A percentile compares a stretch with the other conserved stretches of the same genome.
Evolutionary conservation across 2,329 filamentous ascomycete genomes (phyloP).

Genomic region (Penicillium sp.): DNA sequence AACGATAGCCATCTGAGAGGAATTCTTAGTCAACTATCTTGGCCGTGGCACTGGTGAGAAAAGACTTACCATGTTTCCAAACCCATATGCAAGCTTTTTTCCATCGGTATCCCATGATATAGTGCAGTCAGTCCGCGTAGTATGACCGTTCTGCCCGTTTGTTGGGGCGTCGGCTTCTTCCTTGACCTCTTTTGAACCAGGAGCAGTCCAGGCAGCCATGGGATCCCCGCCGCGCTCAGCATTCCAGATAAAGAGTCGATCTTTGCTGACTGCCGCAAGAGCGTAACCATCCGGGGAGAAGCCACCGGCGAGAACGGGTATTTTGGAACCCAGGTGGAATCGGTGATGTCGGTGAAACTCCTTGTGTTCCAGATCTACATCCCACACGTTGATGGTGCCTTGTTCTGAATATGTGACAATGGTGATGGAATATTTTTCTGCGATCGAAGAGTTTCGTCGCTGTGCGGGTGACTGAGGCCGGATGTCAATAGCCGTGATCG

Average conservation of each 20-base stretch:
- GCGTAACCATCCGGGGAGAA: conserved; percentile 51
- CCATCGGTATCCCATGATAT: conserved; percentile 56
- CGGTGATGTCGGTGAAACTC: conserved; percentile 38
- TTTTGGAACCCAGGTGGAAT: conserved; percentile 35
- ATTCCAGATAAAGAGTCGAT: conserved; percentile 49
- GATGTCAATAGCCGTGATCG: conserved; percentile 46
- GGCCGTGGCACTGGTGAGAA: not conserved
- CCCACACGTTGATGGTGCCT: conserved; percentile 47
- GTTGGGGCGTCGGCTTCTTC: conserved; percentile 32
- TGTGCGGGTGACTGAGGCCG: conserved; percentile 34
- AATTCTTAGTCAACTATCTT: conserved; percentile 5
- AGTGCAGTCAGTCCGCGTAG: conserved; percentile 36
- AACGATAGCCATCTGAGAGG: conserved; percentile 37
- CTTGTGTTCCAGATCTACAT: conserved; percentile 39
- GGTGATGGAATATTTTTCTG: conserved; percentile 29
- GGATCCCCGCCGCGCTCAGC: conserved; percentile 45
- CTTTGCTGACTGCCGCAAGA: conserved; percentile 45
- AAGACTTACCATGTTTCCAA: conserved; percentile 48
- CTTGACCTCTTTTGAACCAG: conserved; percentile 32
- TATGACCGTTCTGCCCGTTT: conserved; percentile 38
- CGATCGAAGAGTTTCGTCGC: conserved; percentile 25
- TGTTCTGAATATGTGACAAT: conserved; percentile 49
- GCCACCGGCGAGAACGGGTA: conserved; percentile 42
- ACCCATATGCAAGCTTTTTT: conserved; percentile 53
- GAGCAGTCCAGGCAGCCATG: conserved; percentile 42